phyloP scores from a whole-genome alignment of 2,329 filamentous ascomycete species.

The Tolypocladium nubicola region DNA sequence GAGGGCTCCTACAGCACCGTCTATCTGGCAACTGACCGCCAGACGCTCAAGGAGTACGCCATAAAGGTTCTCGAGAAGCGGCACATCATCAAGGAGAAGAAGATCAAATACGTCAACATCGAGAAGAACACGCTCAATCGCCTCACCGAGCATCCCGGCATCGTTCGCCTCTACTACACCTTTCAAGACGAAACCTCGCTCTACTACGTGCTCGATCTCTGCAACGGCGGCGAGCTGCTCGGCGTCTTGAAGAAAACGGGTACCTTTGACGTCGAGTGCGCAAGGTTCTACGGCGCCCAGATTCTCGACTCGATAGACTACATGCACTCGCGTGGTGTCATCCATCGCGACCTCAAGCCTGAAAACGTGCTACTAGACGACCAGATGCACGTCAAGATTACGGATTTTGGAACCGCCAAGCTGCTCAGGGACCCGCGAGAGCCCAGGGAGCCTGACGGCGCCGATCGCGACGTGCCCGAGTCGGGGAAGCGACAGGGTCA shows the following conservation, averaged over 20 bases:
- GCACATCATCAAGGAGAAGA: conserved; percentile 99
- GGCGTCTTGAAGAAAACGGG: conserved; percentile 89
- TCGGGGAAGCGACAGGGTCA: conserved; percentile 25
- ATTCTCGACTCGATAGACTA: conserved; percentile 95
- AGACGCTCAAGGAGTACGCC: conserved; percentile 91
- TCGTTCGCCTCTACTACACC: conserved; percentile 94
- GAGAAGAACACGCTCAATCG: conserved; percentile 97
- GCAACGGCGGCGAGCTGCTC: conserved; percentile 82
- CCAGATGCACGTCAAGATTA: conserved; percentile 97
- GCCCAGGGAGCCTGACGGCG: conserved; percentile 30
- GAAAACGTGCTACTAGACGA: conserved; percentile 94
- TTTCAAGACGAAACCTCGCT: conserved; percentile 95
- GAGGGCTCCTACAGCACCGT: conserved; percentile 98
- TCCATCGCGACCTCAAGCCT: conserved; percentile 92
- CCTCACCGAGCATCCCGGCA: conserved; percentile 89
- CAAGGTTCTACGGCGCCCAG: conserved; percentile 86
- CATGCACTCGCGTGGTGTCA: conserved; percentile 94
- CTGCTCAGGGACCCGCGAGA: conserved; percentile 45
- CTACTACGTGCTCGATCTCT: conserved; percentile 93
- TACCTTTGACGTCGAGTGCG: conserved; percentile 92
- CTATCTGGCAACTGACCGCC: conserved; percentile 81
- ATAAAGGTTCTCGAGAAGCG: conserved; percentile 97
- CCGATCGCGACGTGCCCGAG: conserved; percentile 25
- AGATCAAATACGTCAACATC: conserved; percentile 99
- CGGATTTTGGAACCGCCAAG: conserved; percentile 97